phyloP scores from a whole-genome alignment of 495 filamentous ascomycete genomes.

The Aspergillus affinis region DNA sequence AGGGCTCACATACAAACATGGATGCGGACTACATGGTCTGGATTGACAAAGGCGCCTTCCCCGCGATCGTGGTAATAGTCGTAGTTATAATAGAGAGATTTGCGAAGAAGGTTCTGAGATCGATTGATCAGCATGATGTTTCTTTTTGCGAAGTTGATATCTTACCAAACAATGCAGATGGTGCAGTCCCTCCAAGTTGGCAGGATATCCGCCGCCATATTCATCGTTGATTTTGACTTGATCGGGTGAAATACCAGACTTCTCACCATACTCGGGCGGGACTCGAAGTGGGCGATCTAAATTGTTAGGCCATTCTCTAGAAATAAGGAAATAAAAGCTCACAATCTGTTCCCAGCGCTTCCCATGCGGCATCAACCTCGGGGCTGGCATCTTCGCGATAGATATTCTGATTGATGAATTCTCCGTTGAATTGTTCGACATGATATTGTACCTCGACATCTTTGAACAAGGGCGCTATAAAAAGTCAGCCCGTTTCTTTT shows the following conservation, averaged over 20 bases:
- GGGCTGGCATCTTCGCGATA: constrained; percentile 51
- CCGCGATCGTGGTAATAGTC: constrained; percentile 51
- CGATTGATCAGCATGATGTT: neutral
- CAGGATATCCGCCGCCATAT: constrained; percentile 54
- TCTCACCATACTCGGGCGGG: constrained; percentile 33
- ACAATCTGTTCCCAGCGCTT: constrained; percentile 54
- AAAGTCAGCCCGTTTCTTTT: neutral
- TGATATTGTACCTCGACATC: constrained; percentile 1
- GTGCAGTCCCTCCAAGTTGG: constrained; percentile 56
- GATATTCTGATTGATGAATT: constrained; percentile 51
- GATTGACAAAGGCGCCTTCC: constrained; percentile 50
- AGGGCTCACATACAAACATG: constrained; percentile 43
- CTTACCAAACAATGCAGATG: constrained; percentile 57
- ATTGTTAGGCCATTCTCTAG: neutral
- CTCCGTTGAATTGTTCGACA: constrained; percentile 48
- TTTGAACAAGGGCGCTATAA: neutral
- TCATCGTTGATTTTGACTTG: constrained; percentile 52
- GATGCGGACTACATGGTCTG: constrained; percentile 45
- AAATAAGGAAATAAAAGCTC: neutral
- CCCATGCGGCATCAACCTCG: constrained; percentile 60
- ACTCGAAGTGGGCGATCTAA: constrained; percentile 43
- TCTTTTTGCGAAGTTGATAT: neutral
- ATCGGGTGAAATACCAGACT: constrained; percentile 41
- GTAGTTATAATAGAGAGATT: constrained; percentile 56
- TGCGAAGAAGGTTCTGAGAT: constrained; percentile 51